Evolutionary conservation across 148 eudicot genomes (phyloP).

Genomic region (Camellia lanceoleosa): DNA sequence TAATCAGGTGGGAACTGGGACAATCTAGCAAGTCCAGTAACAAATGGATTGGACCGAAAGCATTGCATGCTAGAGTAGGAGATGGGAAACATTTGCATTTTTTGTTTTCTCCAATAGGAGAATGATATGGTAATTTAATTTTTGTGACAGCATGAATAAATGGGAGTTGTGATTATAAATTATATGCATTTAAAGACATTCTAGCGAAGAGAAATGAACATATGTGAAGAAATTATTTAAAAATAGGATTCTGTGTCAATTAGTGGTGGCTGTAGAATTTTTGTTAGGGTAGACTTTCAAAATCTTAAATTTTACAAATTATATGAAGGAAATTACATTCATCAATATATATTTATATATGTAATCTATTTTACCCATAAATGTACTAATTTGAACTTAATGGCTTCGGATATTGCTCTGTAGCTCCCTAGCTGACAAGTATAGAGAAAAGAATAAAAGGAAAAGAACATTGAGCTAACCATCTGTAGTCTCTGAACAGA

Average conservation of each 20-base stretch:
- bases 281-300: no score
- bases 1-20: neutral
- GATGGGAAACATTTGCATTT: neutral
- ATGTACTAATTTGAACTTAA: no score
- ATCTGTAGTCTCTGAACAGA: neutral
- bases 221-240: neutral
- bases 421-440: neutral
- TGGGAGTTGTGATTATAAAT: neutral
- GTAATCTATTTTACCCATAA: no score
- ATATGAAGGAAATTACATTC: no score
- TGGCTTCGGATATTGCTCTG: neutral
- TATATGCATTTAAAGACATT: no score
- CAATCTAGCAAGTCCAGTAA: neutral
- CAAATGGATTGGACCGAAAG: neutral
- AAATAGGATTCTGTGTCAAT: neutral
- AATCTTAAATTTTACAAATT: no score
- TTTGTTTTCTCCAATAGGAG: neutral
- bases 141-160: neutral
- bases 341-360: no score
- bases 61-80: neutral
- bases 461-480: neutral
- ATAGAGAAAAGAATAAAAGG: neutral
- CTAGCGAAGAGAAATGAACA: no score
- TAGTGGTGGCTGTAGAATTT: neutral
- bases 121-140: no score